These are phyloP conservation scores for Phlegmacium glaucopus DNA, from an alignment of 768 basidiomycete species.

Conservation along the genomic window DNA sequence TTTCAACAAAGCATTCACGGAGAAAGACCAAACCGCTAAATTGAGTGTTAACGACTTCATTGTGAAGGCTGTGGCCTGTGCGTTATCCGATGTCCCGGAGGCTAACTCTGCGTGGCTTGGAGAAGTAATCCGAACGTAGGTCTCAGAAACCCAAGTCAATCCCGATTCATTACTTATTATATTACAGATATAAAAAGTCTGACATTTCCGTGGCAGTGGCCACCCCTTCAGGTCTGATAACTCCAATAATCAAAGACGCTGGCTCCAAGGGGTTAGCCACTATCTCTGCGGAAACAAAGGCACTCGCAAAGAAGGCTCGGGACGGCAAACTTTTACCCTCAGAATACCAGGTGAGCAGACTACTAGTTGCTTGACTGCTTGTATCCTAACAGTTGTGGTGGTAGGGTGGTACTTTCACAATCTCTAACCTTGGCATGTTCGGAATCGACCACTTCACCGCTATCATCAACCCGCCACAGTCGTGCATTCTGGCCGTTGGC, in stretches of 20 bases:
- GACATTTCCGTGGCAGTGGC: conserved; percentile 98
- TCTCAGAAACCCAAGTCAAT: conserved; percentile 1
- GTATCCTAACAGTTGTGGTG: not conserved
- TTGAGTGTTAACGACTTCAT: conserved; percentile 98
- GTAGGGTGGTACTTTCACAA: conserved; percentile 96
- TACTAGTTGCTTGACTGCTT: conserved; percentile 4
- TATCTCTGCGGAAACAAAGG: conserved; percentile 90
- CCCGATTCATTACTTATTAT: conserved; percentile 2
- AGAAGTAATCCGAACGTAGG: conserved; percentile 92
- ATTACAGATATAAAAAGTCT: conserved; percentile 83
- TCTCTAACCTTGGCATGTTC: conserved; percentile 99
- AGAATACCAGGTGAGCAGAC: conserved; percentile 80
- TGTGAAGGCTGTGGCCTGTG: conserved; percentile 90
- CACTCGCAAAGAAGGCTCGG: conserved; percentile 91
- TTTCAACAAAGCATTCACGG: conserved; percentile 86
- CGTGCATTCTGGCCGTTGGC: conserved; percentile 96
- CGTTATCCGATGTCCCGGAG: conserved; percentile 92
- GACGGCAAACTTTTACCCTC: conserved; percentile 94
- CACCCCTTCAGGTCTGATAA: conserved; percentile 93
- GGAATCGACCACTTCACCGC: conserved; percentile 95
- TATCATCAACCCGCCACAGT: conserved; percentile 98
- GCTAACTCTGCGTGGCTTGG: conserved; percentile 98
- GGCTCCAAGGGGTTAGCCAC: conserved; percentile 89
- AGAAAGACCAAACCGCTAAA: conserved; percentile 80
- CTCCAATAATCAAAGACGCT: conserved; percentile 93